phyloP scores from a whole-genome alignment of 352 stramenopile species.

The Globisporangium carolinianum region DNA sequence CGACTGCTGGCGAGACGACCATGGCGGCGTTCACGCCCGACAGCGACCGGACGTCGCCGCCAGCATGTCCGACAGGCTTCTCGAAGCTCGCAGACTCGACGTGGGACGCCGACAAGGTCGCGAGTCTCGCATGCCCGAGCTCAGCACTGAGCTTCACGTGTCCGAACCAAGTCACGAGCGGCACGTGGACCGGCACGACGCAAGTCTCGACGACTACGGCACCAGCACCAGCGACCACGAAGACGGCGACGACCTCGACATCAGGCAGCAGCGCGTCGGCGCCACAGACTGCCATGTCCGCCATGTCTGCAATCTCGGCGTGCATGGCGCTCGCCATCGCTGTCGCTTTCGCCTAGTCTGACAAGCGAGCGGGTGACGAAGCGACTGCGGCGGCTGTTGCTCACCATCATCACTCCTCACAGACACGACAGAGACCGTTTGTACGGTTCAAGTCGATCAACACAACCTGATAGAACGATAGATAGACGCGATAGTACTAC shows the following conservation, averaged over 20 bases:
- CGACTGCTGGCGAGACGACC: conserved; percentile 22
- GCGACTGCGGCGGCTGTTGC: too few relatives aligned
- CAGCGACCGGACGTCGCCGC: conserved; percentile 17
- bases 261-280: neutral
- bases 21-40: conserved; percentile 30
- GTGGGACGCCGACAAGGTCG: conserved; percentile 33
- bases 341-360: too few relatives aligned
- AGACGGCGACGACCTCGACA: conserved; percentile 18
- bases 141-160: conserved; percentile 4
- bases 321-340: conserved; percentile 2
- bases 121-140: conserved; percentile 21
- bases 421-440: too few relatives aligned
- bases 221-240: conserved; percentile 35
- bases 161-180: neutral
- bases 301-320: neutral
- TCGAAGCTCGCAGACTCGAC: conserved; percentile 24
- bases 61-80: conserved; percentile 15
- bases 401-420: too few relatives aligned
- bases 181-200: conserved; percentile 4
- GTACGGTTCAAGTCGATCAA: too few relatives aligned
- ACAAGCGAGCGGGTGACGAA: too few relatives aligned
- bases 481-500: too few relatives aligned
- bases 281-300: neutral
- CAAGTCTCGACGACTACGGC: conserved; percentile 38
- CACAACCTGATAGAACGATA: too few relatives aligned